Base-by-base conservation (phyloP, 116 monocot species). In the Cymodocea nodosa region DNA sequence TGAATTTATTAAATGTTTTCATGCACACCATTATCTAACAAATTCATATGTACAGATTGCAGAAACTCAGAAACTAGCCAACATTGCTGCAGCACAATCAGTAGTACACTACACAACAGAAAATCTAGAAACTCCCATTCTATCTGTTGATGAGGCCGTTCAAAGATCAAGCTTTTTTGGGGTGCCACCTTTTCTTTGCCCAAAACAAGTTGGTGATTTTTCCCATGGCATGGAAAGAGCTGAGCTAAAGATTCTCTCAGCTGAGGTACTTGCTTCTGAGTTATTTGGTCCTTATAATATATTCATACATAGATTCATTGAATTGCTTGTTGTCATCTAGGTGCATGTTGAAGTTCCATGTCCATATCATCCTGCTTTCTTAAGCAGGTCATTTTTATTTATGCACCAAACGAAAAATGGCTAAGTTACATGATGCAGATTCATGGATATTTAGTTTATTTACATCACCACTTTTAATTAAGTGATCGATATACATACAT, bases 71-170 rank as follows among this genome's bases (percentile, higher is more conserved):
- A 81, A 60, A 53, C 53, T 66, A 35, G 94, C 94, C n/a, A 83
- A 81, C 75, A 59, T 81, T 30, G 79, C 72, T 35, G 94, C 90
- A 34, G 80, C 79, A 52, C 80, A 84, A 70, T 87, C 84, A 67
- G 50, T 77, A 10, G 69, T 90, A 34, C 53, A 73, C 10, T 94
- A 89, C 63, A 52, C 35, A 9, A 80, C 70, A 14, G 94, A 84
- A 23, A 75, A 71, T 62, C 25, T 79, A 59, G 84, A 71, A 62
- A 50, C 78, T 30, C 80, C 94, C 18, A 94, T 89, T 67, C 67
- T 94, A 73, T 67, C 94, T 8, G 74, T 87, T 15, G 87, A 90
- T 69, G 90, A 94, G 15, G 94, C 94, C 58, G 83, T 87, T 15
- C 52, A 51, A 74, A 89, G 57, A 50, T 75, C 74, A 34, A 94